Evolutionary conservation across 805 yeast species (phyloP), one percentile per base, ranked within the genome.

Genomic region (Kluyveromyces lactis): DNA sequence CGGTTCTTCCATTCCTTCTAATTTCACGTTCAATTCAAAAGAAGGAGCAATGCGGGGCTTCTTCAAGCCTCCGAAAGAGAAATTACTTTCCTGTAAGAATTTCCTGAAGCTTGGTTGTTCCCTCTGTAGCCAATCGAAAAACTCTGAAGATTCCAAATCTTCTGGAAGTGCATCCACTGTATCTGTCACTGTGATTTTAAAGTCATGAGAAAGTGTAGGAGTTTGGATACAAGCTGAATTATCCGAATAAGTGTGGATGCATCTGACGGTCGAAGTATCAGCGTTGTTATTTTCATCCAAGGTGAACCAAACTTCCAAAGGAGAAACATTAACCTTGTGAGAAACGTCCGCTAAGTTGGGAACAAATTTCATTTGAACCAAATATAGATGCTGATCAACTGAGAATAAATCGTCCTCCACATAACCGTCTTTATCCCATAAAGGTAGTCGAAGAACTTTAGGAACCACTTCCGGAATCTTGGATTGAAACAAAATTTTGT

Each of bases 21-120:
- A 26, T 6, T 47, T 46, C 27, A 54, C 23, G 10, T 45, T 42
- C 18, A 51, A 31, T 7, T 30, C 31, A 35, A 48, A 36, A 2
- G 39, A 31, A 26, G 39, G 43, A 24, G 50, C 47, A 26, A 53
- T 37, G 8, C 26, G 21, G 4, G 48, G 33, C 16, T 40, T 47
- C 27, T 42, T 43, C 13, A 36, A 46, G 12, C 41, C 42, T 17
- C 38, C 40, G 40, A 50, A 51, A 19, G 48, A 33, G 12, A 53
- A 41, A 15, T 41, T 41, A 6, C 53, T 41, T 10, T 43, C 33
- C 3, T 45, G 42, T 41, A 73, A 60, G 45, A 70, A 73, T 18
- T 51, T 44, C 31, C 50, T 53, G n/a, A 73, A 43, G 2, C 72
- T 75, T 1, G 70, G 71, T 50, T 73, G 77, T 13, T 47, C 50